Base-by-base conservation (phyloP, 495 filamentous ascomycete species). In the Sporormia fimetaria region DNA sequence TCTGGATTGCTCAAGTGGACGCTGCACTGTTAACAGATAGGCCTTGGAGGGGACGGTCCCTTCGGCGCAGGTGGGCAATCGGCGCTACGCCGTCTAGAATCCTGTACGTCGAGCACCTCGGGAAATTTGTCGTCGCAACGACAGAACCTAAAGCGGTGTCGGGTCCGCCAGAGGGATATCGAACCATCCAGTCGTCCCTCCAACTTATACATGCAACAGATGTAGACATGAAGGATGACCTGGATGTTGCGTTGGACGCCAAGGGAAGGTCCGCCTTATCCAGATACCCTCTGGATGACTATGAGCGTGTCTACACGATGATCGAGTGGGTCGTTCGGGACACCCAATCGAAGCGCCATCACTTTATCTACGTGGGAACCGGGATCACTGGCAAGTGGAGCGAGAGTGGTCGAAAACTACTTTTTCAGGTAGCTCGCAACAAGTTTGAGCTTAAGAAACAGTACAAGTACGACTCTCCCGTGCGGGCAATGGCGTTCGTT, bases 91-190 rank as follows among this genome's bases (percentile, higher is more conserved):
- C 75, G 10, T 60, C 59, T 4, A 69, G 67, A 26, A 46, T 80
- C 0, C 40, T 77, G 9, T 78, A 74, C 52, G 74, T 68, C 3
- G 57, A 63, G 8, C 49, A 48, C 21, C 60, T 75, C 4, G 58
- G 65, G 3, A 64, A 67, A 41, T 62, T 80, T 2, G 60, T 80
- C 24, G 67, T 66, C 0, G 72, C 68, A 1, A 65, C 73, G 3
- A 57, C 51, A 11, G 56, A 57, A 14, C 16, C 46, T 67, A 42
- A 53, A 51, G 43, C 74, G 32, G 46, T 28, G 28, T 36, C 37
- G 34, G 12, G 16, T 4, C 37, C 38, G 9, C 40, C 40, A n/a
- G 25, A 34, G 4, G 40, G 40, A 10, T 48, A 39, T 31, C 40
- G 51, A n/a, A 27, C n/a, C 6, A 28, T 50, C 17, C 40, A 24